Evolutionary conservation across 805 yeast species (phyloP).

Genomic region (Saccharomyces jurei): DNA sequence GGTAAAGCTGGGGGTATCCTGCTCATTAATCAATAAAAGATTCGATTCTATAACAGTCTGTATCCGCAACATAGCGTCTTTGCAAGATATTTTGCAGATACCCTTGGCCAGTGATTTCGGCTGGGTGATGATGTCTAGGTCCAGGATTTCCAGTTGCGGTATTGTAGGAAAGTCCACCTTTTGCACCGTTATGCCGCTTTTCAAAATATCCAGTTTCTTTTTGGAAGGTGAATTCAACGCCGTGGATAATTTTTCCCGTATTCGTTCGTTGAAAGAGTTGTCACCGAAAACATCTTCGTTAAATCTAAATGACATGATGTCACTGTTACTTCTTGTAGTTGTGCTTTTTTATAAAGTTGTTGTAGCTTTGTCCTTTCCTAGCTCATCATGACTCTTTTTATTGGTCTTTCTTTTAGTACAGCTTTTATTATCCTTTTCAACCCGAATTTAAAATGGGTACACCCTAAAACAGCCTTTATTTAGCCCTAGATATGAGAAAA

Average conservation of each 20-base stretch:
- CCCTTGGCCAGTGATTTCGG: slow-evolving; percentile 29
- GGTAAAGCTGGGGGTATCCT: slow-evolving; percentile 24
- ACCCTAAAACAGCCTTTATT: too few species aligned
- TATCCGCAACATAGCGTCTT: slow-evolving; percentile 27
- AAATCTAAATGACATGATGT: slow-evolving; percentile 27
- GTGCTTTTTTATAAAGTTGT: background rate
- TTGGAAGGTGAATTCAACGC: slow-evolving; percentile 18
- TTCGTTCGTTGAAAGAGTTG: slow-evolving; percentile 25
- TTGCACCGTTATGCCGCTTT: slow-evolving; percentile 26
- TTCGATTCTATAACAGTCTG: slow-evolving; percentile 31
- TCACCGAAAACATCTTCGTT: slow-evolving; percentile 24
- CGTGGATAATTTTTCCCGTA: slow-evolving; percentile 21
- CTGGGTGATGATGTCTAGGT: slow-evolving; percentile 26
- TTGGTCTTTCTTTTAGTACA: background rate
- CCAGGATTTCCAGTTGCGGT: slow-evolving; percentile 29
- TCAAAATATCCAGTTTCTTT: slow-evolving; percentile 15
- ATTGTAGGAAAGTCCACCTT: slow-evolving; percentile 25
- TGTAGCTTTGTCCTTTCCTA: background rate
- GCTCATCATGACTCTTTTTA: background rate
- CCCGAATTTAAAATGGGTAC: background rate
- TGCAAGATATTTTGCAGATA: slow-evolving; percentile 28
- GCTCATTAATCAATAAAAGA: slow-evolving; percentile 22
- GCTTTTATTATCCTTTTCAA: background rate
- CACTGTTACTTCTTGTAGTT: background rate
- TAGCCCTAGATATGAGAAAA: too few species aligned